Conservation (phyloP, 73 alveolate species). For the Uronychia setigera region DNA sequence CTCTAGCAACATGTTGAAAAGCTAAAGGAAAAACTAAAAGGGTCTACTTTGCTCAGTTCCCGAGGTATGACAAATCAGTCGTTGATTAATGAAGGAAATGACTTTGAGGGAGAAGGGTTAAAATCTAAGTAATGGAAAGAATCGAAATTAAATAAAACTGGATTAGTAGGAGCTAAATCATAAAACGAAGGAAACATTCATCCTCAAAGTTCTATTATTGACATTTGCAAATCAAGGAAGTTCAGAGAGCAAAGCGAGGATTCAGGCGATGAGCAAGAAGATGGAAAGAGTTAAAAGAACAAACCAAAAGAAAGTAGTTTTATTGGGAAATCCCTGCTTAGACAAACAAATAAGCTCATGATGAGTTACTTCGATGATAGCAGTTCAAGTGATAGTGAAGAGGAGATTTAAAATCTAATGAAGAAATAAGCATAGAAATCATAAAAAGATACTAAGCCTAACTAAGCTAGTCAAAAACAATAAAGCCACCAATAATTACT, state of each 20-base stretch:
- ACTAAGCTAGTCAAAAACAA: too few species aligned
- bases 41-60: neutral
- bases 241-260: neutral
- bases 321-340: neutral
- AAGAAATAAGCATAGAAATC: too few species aligned
- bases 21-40: neutral
- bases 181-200: neutral
- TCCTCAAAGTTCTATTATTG: neutral
- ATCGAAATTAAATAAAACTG: too few species aligned
- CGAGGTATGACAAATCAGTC: neutral
- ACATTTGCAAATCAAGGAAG: neutral
- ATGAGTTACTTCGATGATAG: neutral
- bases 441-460: too few species aligned
- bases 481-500: too few species aligned
- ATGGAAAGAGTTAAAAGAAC: neutral
- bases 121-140: too few species aligned
- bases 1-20: neutral
- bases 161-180: too few species aligned
- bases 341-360: neutral
- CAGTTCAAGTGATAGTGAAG: neutral
- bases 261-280: neutral
- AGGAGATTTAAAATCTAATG: neutral
- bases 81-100: too few species aligned
- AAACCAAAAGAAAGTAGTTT: too few species aligned
- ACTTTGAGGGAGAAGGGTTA: too few species aligned